Evolutionary conservation across 2,329 filamentous ascomycete species (phyloP), one percentile per base, ranked within the genome.

Genomic region (Dissoconium aciculare): DNA sequence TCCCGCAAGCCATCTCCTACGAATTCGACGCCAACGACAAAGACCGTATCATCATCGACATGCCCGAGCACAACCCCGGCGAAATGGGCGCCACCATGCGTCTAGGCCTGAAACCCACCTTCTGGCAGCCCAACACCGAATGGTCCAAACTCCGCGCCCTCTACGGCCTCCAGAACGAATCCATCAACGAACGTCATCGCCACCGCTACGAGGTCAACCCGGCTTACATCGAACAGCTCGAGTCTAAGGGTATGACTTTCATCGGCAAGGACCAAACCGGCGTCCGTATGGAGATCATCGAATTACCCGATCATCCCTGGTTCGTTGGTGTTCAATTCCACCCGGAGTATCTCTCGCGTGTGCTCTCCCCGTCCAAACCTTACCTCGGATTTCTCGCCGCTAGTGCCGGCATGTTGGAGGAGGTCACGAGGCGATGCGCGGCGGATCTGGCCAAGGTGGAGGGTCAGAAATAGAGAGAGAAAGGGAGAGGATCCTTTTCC

Each of bases 121-220:
- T 74, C 40, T 92, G 91, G 67, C 78, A 89, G 53, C 52, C 66
- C 1, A 71, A 69, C 32, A 79, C 67, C 26, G 77, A 87, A 47
- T 89, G 79, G 80, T 80, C 73, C 34, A 75, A 74, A 43, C 67
- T 92, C 15, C 75, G 82, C 11, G 68, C 69, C 5, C 59, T 92
- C 6, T 92, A 92, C 53, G 77, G 75, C 3, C 31, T 53, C 15
- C 35, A 54, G 41, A 43, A 58, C 51, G 36, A 50, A 33, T 51
- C 53, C 32, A 61, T 67, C 29, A 51, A 58, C 26, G 84, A 92
- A 62, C 71, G 84, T 30, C 84, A 93, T 55, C 73, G 84, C 37
- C 84, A 93, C 57, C 71, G 83, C 21, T 93, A 92, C 53, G 84
- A 93, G 60, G 80, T 92, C 41, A 92, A 92, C 58, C 83, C 84